A percentile compares a stretch with the other conserved stretches of the same genome.
Conservation (phyloP, 768 basidiomycete genomes). For the Russula ochroleuca region DNA sequence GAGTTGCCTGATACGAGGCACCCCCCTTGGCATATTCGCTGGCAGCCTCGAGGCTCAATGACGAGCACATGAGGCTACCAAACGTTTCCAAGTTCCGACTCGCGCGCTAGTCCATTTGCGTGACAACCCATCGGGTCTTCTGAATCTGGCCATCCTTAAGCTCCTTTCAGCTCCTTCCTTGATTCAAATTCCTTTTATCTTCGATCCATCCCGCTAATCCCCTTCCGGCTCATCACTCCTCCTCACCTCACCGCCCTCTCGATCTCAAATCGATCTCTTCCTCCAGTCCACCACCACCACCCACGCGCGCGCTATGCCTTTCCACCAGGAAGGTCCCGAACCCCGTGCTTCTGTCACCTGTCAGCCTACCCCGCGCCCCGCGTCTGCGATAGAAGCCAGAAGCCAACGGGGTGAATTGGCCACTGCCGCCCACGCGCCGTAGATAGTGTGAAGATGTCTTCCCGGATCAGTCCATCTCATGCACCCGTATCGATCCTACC, state of each 20-base stretch:
- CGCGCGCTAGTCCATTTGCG: no score
- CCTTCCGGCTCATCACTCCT: not conserved
- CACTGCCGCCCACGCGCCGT: slow-evolving; percentile 10
- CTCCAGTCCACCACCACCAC: not conserved
- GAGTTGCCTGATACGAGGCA: not conserved
- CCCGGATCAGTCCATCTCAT: slow-evolving; percentile 12
- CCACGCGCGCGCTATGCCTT: not conserved
- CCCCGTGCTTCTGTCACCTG: slow-evolving; percentile 16
- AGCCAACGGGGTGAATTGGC: slow-evolving; percentile 2
- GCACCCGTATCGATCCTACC: not conserved
- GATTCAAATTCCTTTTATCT: slow-evolving; percentile 20
- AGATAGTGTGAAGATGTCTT: slow-evolving; percentile 3
- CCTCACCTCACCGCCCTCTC: not conserved
- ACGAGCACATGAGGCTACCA: slow-evolving; percentile 20
- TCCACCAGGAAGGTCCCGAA: not conserved
- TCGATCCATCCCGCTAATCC: slow-evolving; percentile 18
- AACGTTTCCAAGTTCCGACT: slow-evolving; percentile 18
- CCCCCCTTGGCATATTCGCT: not conserved
- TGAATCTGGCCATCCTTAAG: slow-evolving; percentile 11
- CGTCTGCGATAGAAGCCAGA: slow-evolving; percentile 8
- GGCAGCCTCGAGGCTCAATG: slow-evolving; percentile 5
- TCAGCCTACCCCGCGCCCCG: slow-evolving; percentile 16
- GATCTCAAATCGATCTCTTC: slow-evolving; percentile 5
- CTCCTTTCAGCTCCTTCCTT: slow-evolving; percentile 9
- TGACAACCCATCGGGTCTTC: not conserved